A percentile compares a stretch with the other conserved stretches of the same genome.
These are phyloP conservation scores for Xylariaceae sp. DNA, from an alignment of 2,329 filamentous ascomycete species.

Conservation along the genomic window DNA sequence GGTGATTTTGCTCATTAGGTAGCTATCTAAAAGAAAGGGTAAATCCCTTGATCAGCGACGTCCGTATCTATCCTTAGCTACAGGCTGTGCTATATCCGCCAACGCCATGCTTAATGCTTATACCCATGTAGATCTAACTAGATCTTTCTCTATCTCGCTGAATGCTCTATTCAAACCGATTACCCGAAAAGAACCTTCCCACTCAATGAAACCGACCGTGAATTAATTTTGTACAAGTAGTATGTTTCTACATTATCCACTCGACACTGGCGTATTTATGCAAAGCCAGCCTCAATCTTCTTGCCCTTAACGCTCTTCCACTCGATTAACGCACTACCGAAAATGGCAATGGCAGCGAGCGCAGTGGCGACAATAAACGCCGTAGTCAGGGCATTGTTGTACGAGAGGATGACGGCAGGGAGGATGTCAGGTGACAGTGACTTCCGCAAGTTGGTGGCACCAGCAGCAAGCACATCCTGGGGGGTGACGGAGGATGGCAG, in stretches of 20 bases:
- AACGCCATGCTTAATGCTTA: slow-evolving; percentile 27
- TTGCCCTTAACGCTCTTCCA: slow-evolving; percentile 65
- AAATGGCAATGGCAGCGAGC: slow-evolving; percentile 51
- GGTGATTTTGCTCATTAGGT: slow-evolving; percentile 17
- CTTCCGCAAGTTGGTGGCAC: slow-evolving; percentile 48
- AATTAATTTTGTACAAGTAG: slow-evolving; percentile 13
- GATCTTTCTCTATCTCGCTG: slow-evolving; percentile 4
- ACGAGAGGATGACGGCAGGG: slow-evolving; percentile 47
- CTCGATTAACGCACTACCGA: slow-evolving; percentile 54
- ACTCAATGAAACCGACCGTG: neutral
- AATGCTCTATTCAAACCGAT: slow-evolving; percentile 9
- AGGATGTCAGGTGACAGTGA: slow-evolving; percentile 41
- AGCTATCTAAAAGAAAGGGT: too few relatives aligned
- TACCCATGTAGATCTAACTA: too few relatives aligned
- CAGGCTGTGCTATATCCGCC: too few relatives aligned
- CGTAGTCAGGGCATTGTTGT: slow-evolving; percentile 52
- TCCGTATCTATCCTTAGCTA: too few relatives aligned
- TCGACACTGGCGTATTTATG: slow-evolving; percentile 6
- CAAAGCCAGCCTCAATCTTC: slow-evolving; percentile 45
- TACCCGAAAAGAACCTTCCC: neutral
- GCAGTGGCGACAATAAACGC: slow-evolving; percentile 53
- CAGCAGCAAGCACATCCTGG: slow-evolving; percentile 41
- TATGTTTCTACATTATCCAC: neutral
- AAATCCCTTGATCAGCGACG: too few relatives aligned
- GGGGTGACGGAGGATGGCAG: slow-evolving; percentile 46